Conservation (phyloP, 2,329 filamentous ascomycete species). For the Acrodontium crateriforme region DNA sequence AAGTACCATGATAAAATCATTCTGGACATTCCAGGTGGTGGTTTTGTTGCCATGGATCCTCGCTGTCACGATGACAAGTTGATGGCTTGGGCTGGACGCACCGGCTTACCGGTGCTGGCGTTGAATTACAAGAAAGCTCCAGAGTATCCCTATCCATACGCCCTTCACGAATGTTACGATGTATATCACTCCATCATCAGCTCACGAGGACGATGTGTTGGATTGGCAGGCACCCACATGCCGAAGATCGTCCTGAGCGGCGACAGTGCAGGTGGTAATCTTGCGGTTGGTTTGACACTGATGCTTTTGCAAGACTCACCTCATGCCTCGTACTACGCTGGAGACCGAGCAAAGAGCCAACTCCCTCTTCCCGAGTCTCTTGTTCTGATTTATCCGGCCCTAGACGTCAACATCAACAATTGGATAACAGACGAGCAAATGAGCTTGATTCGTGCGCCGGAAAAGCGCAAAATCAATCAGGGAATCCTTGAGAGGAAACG, state of each 20-base stretch:
- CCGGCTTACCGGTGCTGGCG: slow-evolving; percentile 76
- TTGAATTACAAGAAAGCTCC: slow-evolving; percentile 83
- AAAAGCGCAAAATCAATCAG: slow-evolving; percentile 62
- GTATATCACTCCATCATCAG: slow-evolving; percentile 63
- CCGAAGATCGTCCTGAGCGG: slow-evolving; percentile 62
- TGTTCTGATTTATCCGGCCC: slow-evolving; percentile 72
- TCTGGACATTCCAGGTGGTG: slow-evolving; percentile 82
- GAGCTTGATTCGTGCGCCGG: slow-evolving; percentile 76
- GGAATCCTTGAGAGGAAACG: slow-evolving; percentile 71
- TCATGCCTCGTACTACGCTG: slow-evolving; percentile 19
- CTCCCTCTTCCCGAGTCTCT: slow-evolving; percentile 68
- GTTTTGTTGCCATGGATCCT: slow-evolving; percentile 96
- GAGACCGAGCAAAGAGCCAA: slow-evolving; percentile 23
- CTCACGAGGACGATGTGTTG: slow-evolving; percentile 61
- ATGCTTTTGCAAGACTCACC: slow-evolving; percentile 68
- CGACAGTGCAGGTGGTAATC: slow-evolving; percentile 71
- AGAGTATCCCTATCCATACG: slow-evolving; percentile 73
- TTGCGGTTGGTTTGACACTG: slow-evolving; percentile 65
- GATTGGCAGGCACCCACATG: slow-evolving; percentile 50
- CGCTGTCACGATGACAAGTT: slow-evolving; percentile 88
- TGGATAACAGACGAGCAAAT: slow-evolving; percentile 99
- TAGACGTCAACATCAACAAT: slow-evolving; percentile 96
- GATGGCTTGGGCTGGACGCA: slow-evolving; percentile 79
- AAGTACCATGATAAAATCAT: slow-evolving; percentile 65
- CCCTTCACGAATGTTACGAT: slow-evolving; percentile 76